Evolutionary conservation across 164 flowering plant genomes (phyloP), one percentile per base, ranked within the genome.

Genomic region (Buxus sempervirens): DNA sequence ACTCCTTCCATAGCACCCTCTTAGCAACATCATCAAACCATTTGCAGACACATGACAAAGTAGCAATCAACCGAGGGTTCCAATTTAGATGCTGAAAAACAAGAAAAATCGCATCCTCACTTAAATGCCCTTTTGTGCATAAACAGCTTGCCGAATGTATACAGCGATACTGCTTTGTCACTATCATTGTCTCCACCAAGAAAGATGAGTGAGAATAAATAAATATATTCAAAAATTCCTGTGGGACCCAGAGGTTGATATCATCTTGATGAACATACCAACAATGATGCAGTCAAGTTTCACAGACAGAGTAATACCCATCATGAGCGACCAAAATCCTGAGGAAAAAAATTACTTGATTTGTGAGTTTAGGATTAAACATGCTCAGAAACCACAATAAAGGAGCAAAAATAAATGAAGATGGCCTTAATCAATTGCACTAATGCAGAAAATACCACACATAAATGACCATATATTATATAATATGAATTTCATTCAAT

Each of bases 11-110:
- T 10, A 95, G 81, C 4, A 90, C 87, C 63, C 98, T 76, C 79
- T 90, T 95, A 9, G 96, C 96, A 62, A 95, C 81, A 70, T 95
- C 99, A 74, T 95, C 99, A 76, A 95, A 95, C 99, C 99, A 95
- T 79, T 95, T 95, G 87, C 98, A 95, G 1, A 78, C 87, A 66
- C 95, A 89, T 45, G 99, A 90, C 49, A 95, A 76, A 24, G 85
- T 71, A 21, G 98, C 97, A 69, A 92, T 90, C 70, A 82, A 60
- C 76, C 91, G 88, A 10, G 99, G 99, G 66, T 95, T 95, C 99
- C 99, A 95, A 67, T 95, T 92, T 63, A 88, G 56, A 2, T 82
- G 85, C 64, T 86, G 88, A 62, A 90, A 88, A 22, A 93, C 86
- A 27, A 92, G 82, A 79, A 84, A 90, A 25, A 95, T 79, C 58